Evolutionary conservation across 1,139 yeast species (phyloP).

Genomic region (Candida sanyaensis): DNA sequence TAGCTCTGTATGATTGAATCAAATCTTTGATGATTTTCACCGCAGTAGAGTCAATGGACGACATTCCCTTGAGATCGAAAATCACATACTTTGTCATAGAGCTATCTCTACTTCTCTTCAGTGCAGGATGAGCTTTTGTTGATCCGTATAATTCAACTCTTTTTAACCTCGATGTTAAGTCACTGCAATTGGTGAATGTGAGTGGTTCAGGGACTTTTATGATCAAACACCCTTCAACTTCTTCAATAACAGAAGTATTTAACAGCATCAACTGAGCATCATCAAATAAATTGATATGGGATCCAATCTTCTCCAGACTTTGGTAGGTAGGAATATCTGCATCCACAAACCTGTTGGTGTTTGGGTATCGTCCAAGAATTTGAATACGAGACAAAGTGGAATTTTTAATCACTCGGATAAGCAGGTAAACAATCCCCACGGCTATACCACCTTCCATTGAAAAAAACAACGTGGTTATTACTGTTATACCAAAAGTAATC

Average conservation of each 20-base stretch:
- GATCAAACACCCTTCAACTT: slow-evolving; percentile 81
- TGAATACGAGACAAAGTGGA: slow-evolving; percentile 89
- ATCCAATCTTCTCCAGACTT: slow-evolving; percentile 2
- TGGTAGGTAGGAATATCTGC: slow-evolving; percentile 56
- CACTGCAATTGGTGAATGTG: slow-evolving; percentile 89
- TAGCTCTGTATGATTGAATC: slow-evolving; percentile 51
- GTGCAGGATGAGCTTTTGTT: slow-evolving; percentile 80
- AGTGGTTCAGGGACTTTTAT: slow-evolving; percentile 91
- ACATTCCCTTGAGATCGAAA: slow-evolving; percentile 86
- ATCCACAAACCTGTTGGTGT: slow-evolving; percentile 72
- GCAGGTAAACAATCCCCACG: slow-evolving; percentile 78
- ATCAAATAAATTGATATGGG: slow-evolving; percentile 30
- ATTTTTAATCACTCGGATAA: slow-evolving; percentile 79
- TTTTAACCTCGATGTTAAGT: slow-evolving; percentile 70
- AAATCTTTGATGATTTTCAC: slow-evolving; percentile 71
- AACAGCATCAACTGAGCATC: slow-evolving; percentile 40
- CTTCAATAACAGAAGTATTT: slow-evolving; percentile 54
- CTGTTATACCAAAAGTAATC: slow-evolving; percentile 70
- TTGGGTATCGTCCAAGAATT: slow-evolving; percentile 80
- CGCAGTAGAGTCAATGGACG: slow-evolving; percentile 84
- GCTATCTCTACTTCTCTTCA: slow-evolving; percentile 54
- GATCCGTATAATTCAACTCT: slow-evolving; percentile 88
- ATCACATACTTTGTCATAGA: slow-evolving; percentile 67
- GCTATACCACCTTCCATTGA: slow-evolving; percentile 91
- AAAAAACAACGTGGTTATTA: slow-evolving; percentile 70